Evolutionary conservation across 495 filamentous ascomycete genomes (phyloP).

Genomic region (Penicillium fimorum): DNA sequence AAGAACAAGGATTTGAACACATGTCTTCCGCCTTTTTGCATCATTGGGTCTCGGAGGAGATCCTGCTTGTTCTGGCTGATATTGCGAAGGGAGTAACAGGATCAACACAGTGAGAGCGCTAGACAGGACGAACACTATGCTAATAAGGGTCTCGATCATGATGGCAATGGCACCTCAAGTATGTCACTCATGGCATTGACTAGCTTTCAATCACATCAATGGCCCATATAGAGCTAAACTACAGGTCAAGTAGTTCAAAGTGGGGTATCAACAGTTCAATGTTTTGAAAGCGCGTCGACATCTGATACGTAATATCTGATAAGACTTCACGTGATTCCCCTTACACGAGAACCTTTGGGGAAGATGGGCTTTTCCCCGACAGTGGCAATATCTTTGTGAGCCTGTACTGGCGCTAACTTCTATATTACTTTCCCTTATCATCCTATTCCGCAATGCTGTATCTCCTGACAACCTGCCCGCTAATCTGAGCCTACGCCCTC

Average conservation of each 20-base stretch:
- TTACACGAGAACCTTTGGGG: conserved; percentile 7
- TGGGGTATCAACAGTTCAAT: not conserved
- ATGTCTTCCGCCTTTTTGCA: conserved; percentile 27
- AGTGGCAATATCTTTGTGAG: conserved; percentile 1
- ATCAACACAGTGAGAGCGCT: conserved; percentile 50
- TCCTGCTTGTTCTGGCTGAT: conserved; percentile 26
- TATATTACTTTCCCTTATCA: not conserved
- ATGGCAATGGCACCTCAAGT: conserved; percentile 7
- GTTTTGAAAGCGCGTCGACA: not conserved
- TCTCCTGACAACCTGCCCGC: conserved; percentile 1
- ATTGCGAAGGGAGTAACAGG: conserved; percentile 51
- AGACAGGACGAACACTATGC: conserved; percentile 48
- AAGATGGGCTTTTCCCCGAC: not conserved
- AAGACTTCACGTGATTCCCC: conserved; percentile 10
- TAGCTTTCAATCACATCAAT: not conserved
- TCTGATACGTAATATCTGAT: conserved; percentile 9
- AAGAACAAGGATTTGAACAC: conserved; percentile 87
- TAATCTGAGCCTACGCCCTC: conserved; percentile 5
- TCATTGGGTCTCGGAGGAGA: conserved; percentile 10
- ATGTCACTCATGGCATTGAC: not conserved
- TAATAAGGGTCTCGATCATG: conserved; percentile 46
- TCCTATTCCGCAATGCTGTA: conserved; percentile 3
- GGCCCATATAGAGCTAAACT: not conserved
- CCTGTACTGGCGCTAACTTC: not conserved
- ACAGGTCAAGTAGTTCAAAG: not conserved